Evolutionary conservation across 2,329 filamentous ascomycete genomes (phyloP).

Genomic region (Rutstroemia sp.): DNA sequence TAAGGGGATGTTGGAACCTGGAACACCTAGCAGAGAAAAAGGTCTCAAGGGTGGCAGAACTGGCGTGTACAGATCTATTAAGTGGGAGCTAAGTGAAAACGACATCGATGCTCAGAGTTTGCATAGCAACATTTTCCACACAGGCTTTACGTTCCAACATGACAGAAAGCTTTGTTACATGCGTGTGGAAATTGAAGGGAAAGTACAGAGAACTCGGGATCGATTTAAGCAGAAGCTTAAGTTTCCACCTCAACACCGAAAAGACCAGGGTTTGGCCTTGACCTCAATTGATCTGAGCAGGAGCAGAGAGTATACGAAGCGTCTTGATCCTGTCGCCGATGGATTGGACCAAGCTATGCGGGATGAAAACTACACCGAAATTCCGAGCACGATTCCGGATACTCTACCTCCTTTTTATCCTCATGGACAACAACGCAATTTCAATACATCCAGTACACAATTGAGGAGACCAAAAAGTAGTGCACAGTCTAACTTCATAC

Average conservation of each 20-base stretch:
- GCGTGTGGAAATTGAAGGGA: background rate
- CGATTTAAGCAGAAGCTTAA: background rate
- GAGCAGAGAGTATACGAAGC: background rate
- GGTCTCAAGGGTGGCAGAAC: background rate
- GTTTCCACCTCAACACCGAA: background rate
- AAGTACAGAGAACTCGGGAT: background rate
- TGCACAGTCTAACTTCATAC: too few relatives aligned
- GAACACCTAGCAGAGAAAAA: background rate
- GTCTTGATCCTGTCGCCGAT: background rate
- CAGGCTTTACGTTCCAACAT: background rate
- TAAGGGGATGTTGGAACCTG: background rate
- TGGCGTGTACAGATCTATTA: background rate
- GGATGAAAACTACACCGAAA: background rate
- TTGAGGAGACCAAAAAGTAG: too few relatives aligned
- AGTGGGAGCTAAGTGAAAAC: background rate
- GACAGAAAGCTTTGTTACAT: background rate
- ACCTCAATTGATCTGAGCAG: background rate
- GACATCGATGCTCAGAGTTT: background rate
- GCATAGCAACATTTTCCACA: background rate
- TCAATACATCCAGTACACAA: too few relatives aligned
- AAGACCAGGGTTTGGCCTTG: background rate
- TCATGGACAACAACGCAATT: too few relatives aligned
- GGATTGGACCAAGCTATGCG: background rate
- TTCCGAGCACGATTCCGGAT: background rate
- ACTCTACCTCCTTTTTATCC: background rate